Conservation (phyloP, 108 stramenopile species). For the Conticribra guillardii region DNA sequence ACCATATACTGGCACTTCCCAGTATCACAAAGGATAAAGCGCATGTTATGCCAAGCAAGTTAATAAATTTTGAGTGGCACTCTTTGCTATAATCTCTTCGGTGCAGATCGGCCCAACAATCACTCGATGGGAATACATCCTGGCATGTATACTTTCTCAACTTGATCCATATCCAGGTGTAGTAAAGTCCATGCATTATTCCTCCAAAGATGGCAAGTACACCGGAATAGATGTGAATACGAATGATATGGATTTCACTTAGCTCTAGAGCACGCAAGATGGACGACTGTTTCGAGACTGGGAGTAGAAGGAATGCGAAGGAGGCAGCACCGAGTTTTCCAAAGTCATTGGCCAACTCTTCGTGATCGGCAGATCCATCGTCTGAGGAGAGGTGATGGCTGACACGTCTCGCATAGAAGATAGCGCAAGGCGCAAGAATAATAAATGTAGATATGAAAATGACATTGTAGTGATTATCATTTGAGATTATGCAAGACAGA, state of each 20-base stretch:
- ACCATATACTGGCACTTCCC: slow-evolving; percentile 40
- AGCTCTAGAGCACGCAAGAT: slow-evolving; percentile 8
- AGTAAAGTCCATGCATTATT: slow-evolving; percentile 19
- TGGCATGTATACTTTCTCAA: background rate
- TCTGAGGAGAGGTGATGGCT: background rate
- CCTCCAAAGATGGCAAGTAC: slow-evolving; percentile 3
- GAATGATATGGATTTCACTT: slow-evolving; percentile 11
- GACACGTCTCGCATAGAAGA: background rate
- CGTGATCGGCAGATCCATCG: background rate
- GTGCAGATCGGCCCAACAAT: slow-evolving; percentile 8
- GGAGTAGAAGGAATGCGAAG: slow-evolving; percentile 16
- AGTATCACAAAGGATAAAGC: slow-evolving; percentile 41
- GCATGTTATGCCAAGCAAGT: slow-evolving; percentile 59
- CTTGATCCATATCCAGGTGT: slow-evolving; percentile 9
- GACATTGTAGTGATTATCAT: slow-evolving; percentile 5
- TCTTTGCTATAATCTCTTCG: slow-evolving; percentile 1
- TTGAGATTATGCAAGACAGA: background rate
- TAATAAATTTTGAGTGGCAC: slow-evolving; percentile 25
- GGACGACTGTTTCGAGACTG: slow-evolving; percentile 6
- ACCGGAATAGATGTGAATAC: slow-evolving; percentile 33
- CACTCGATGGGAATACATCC: slow-evolving; percentile 19
- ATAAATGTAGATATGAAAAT: background rate
- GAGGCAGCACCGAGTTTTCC: slow-evolving; percentile 17
- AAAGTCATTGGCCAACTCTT: slow-evolving; percentile 27
- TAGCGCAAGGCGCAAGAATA: slow-evolving; percentile 1